Percentiles rank a stretch among this genome's conserved stretches.
Evolutionary conservation across 768 basidiomycete species (phyloP).

Genomic region (Rhodotorula diobovata): DNA sequence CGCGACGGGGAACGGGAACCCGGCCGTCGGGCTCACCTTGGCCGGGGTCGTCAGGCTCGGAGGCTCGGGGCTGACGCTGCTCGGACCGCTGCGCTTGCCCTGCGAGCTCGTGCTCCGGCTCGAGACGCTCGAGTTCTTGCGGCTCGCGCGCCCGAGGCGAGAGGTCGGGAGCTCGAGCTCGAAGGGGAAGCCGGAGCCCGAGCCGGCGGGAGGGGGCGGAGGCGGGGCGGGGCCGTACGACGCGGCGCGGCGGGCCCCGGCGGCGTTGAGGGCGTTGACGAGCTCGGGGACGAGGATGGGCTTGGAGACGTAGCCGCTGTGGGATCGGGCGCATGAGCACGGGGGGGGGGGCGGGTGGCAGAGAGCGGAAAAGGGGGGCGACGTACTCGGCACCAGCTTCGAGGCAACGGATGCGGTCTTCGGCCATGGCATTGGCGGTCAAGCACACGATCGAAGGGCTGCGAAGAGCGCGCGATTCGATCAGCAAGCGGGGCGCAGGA

Average conservation of each 20-base stretch:
- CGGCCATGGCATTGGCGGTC: constrained; percentile 38
- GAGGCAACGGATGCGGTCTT: constrained; percentile 27
- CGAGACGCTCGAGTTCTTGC: constrained; percentile 9
- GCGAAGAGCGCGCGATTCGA: neutral
- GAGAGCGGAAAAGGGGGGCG: neutral
- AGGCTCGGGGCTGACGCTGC: neutral
- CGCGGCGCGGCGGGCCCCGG: neutral
- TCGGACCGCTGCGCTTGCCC: neutral
- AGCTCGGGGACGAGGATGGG: constrained; percentile 32
- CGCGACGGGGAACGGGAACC: too few relatives aligned
- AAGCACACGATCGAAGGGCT: constrained; percentile 29
- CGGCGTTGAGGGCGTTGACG: constrained; percentile 17
- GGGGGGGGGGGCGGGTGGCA: fast-evolving
- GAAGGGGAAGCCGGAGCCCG: constrained; percentile 2
- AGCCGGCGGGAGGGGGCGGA: neutral
- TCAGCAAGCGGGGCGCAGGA: neutral
- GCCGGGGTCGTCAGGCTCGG: too few relatives aligned
- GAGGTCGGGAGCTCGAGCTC: constrained; percentile 21
- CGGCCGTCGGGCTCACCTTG: too few relatives aligned
- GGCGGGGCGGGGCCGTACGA: neutral
- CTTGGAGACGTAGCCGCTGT: constrained; percentile 20
- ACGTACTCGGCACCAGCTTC: constrained; percentile 30
- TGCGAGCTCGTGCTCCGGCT: neutral
- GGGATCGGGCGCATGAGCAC: neutral
- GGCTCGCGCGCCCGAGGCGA: constrained; percentile 8